Conservation (phyloP, 495 filamentous ascomycete species). For the Xylaria bambusicola region DNA sequence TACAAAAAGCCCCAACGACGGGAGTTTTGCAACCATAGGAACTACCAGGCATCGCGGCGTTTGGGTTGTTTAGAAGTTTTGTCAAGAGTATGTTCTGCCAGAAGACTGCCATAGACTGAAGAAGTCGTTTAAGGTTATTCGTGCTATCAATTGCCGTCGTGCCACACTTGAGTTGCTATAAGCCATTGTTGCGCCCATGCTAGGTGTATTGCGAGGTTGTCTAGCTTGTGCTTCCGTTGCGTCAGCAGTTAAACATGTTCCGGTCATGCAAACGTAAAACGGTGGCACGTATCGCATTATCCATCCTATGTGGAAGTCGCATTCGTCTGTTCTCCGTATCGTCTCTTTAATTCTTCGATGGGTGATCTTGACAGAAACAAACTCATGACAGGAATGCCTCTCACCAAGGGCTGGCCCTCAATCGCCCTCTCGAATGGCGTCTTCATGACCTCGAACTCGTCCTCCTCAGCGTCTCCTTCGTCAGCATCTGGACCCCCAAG, state of each 20-base stretch:
- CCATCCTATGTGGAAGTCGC: not conserved
- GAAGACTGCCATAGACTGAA: too few relatives aligned
- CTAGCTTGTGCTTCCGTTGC: not conserved
- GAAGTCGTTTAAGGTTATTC: too few relatives aligned
- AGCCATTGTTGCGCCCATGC: too few relatives aligned
- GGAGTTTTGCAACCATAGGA: not conserved
- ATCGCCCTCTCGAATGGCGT: constrained; percentile 48
- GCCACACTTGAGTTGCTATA: not conserved
- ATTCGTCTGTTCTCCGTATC: constrained; percentile 34
- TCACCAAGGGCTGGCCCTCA: constrained; percentile 29
- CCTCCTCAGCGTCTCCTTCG: constrained; percentile 28
- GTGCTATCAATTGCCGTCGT: not conserved
- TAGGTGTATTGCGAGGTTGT: not conserved
- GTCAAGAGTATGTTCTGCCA: not conserved
- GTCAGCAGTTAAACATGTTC: too few relatives aligned
- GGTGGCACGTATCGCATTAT: not conserved
- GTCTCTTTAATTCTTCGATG: constrained; percentile 50
- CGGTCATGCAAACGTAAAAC: too few relatives aligned
- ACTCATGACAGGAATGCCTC: constrained; percentile 51
- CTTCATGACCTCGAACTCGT: constrained; percentile 60
- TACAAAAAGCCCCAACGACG: too few relatives aligned
- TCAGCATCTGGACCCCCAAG: constrained; percentile 27
- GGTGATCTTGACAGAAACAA: constrained; percentile 60
- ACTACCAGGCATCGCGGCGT: not conserved
- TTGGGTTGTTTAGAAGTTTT: not conserved